Base-by-base conservation (phyloP, 805 yeast genomes). In the Pichia cabralensis region DNA sequence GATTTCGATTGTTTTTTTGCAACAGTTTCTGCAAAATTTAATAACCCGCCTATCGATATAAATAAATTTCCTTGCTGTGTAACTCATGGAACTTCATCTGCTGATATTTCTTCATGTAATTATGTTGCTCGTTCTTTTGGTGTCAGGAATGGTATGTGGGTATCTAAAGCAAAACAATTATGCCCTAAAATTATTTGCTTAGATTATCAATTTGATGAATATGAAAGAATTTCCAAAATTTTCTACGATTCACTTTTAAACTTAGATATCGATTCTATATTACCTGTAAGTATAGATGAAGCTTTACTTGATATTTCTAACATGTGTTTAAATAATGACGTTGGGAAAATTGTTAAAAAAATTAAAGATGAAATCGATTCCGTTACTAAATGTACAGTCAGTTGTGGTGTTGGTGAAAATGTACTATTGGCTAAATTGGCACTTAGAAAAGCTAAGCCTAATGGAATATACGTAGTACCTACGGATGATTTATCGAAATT, bases 1-100 rank as follows among this genome's bases (percentile, higher is more conserved):
- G 98, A 89, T 53, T 89, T 86, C 55, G 98, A 89, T 54, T 85
- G 95, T 44, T 89, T 92, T 49, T 89, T 89, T 58, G 96, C 88
- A 2, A 69, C 94, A 0, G 96, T 80, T 0, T 81, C 96, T 0
- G 70, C 83, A 3, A 57, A 76, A 35, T 63, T 58, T 12, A 60
- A 64, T 27, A 22, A 35, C 7, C 78, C 80, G 0, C 64, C 74
- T 3, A 50, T 78, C 13, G 72, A 71, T 39, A 66, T 72, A 40
- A 56, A 46, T 23, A 65, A 28, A 39, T 60, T 45, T 56, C 79
- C 67, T 62, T 79, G 50, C 56, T 89, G 57, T 61, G 95, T 63
- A 62, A 65, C 79, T 1, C 76, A 73, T 47, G 78, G 78, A 6
- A 71, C 71, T 1, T 50, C 49, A 9, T 62, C 71, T 3, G 74